Conservation (phyloP, 2,329 filamentous ascomycete species). For the Rugonectria rugulosa region DNA sequence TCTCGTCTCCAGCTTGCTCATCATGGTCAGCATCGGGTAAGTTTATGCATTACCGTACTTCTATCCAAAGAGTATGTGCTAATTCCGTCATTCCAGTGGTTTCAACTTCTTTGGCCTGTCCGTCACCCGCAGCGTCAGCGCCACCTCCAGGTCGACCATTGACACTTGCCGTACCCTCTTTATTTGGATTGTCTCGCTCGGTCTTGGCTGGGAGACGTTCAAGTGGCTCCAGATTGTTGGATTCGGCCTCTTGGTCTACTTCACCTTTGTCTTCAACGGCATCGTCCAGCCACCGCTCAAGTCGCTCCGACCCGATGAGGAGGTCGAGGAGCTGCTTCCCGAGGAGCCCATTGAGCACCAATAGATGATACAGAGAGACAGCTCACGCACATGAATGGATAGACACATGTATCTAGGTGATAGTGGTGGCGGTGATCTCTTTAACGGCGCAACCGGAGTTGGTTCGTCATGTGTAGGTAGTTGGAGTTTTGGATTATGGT, state of each 20-base stretch:
- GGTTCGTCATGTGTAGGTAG: background rate
- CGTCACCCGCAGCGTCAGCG: constrained; percentile 87
- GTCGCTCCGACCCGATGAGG: constrained; percentile 64
- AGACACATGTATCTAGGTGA: background rate
- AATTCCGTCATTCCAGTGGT: constrained; percentile 62
- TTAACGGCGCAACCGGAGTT: constrained; percentile 19
- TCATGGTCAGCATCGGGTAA: constrained; percentile 98
- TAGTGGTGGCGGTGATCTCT: background rate
- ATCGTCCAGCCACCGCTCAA: constrained; percentile 84
- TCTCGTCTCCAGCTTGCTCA: constrained; percentile 79
- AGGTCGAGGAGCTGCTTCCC: constrained; percentile 72
- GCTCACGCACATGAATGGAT: no score
- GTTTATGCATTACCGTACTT: background rate
- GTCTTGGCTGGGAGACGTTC: constrained; percentile 95
- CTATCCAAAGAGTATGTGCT: constrained; percentile 5
- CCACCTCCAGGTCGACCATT: constrained; percentile 93
- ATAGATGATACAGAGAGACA: constrained; percentile 28
- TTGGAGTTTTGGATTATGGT: constrained; percentile 8
- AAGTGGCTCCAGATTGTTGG: constrained; percentile 95
- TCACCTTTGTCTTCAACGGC: constrained; percentile 96
- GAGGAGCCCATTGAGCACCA: constrained; percentile 85
- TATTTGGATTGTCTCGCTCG: constrained; percentile 95
- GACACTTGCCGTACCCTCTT: constrained; percentile 97
- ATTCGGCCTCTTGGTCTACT: constrained; percentile 90
- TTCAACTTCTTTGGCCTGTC: constrained; percentile 99